These are phyloP conservation scores for Auxenochlorella protothecoides DNA, from an alignment of 139 green algal genomes.

Conservation along the genomic window DNA sequence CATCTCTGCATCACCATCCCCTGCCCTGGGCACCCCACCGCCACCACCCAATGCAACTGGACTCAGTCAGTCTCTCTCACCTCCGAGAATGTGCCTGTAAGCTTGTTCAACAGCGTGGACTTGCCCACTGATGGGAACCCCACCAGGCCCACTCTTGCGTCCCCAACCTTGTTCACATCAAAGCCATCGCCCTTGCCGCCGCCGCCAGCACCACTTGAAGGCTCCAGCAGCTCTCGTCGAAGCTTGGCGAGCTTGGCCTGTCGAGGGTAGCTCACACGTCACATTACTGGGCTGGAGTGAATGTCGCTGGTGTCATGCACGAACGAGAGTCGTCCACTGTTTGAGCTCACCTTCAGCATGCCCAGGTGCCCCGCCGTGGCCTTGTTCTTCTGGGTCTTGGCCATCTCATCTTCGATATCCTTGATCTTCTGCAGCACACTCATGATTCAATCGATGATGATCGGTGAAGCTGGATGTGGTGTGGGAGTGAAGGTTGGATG, in stretches of 20 bases:
- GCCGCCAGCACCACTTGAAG: constrained; percentile 42
- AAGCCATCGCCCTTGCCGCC: constrained; percentile 83
- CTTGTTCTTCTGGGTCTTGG: constrained; percentile 99
- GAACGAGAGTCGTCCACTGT: background rate
- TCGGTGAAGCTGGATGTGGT: too few species aligned
- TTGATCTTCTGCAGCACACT: constrained; percentile 19
- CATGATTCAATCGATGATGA: background rate
- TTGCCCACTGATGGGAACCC: constrained; percentile 98
- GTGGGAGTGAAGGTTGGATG: too few species aligned
- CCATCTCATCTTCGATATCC: constrained; percentile 88
- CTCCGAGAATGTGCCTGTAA: constrained; percentile 96
- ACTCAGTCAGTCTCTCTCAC: constrained; percentile 15
- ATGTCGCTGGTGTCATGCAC: background rate
- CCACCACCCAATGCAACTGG: background rate
- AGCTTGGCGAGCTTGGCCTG: constrained; percentile 98
- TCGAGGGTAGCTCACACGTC: constrained; percentile 21
- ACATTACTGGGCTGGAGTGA: background rate
- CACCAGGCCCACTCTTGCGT: constrained; percentile 85
- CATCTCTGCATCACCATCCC: too few species aligned
- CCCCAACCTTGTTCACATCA: constrained; percentile 96
- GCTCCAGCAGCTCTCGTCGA: constrained; percentile 85
- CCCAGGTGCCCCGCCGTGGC: constrained; percentile 84
- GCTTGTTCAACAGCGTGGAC: constrained; percentile 94
- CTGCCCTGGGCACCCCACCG: background rate
- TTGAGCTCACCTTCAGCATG: constrained; percentile 67